These are phyloP conservation scores for Pseudogymnoascus sp. DNA, from an alignment of 2,329 filamentous ascomycete genomes.

Conservation along the genomic window DNA sequence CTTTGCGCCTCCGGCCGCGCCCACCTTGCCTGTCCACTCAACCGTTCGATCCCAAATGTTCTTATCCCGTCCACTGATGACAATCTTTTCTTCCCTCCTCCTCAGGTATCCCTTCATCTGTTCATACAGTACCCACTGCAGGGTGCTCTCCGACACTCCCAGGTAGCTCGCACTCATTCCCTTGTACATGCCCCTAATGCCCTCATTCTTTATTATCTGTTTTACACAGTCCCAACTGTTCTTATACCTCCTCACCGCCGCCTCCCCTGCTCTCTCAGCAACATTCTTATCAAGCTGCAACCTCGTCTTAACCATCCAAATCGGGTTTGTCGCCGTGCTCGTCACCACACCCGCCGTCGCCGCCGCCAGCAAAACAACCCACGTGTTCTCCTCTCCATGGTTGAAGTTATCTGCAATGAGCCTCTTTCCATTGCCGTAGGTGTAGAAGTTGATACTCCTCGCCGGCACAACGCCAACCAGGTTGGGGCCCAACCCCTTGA, in stretches of 20 bases:
- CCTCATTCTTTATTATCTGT: constrained; percentile 74
- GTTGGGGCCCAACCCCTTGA: constrained; percentile 89
- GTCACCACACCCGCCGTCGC: constrained; percentile 75
- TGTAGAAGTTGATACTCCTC: constrained; percentile 85
- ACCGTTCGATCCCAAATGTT: constrained; percentile 67
- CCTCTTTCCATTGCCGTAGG: constrained; percentile 86
- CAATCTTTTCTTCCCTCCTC: constrained; percentile 51
- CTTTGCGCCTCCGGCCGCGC: constrained; percentile 76
- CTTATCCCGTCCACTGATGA: constrained; percentile 50
- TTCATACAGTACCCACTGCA: constrained; percentile 94
- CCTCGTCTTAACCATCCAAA: constrained; percentile 93
- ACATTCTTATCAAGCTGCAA: constrained; percentile 85
- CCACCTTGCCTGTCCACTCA: constrained; percentile 69
- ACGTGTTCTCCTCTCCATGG: constrained; percentile 57
- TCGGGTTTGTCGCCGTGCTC: constrained; percentile 86
- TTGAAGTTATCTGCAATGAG: constrained; percentile 70
- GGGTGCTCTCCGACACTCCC: constrained; percentile 78
- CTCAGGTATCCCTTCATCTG: constrained; percentile 74
- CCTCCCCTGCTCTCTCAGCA: constrained; percentile 48
- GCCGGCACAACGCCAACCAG: constrained; percentile 84
- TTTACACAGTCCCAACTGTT: constrained; percentile 83
- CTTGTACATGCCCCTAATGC: constrained; percentile 74
- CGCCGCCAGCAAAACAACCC: constrained; percentile 71
- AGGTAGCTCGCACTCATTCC: constrained; percentile 88
- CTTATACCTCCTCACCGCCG: constrained; percentile 60